phyloP scores from a whole-genome alignment of 73 alveolate species.

The Tetrahymena malaccensis region DNA sequence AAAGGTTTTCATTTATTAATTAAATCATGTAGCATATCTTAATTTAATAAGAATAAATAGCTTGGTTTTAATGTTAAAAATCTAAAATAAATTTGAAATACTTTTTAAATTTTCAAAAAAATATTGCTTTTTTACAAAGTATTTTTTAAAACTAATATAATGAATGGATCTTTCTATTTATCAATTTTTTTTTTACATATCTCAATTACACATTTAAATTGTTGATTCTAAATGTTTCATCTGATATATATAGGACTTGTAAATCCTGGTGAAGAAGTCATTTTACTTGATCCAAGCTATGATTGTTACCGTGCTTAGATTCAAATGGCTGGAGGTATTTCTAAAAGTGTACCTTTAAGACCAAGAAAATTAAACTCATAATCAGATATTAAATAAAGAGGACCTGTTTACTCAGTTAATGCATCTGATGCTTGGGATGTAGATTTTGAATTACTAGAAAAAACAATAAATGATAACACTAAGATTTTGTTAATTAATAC shows the following conservation, averaged over 20 bases:
- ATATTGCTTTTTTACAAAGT: not conserved
- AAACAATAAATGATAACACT: slow-evolving; percentile 55
- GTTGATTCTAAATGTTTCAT: too few relatives aligned
- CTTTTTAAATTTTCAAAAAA: not conserved
- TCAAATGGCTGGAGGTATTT: slow-evolving; percentile 12
- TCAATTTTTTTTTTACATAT: not conserved
- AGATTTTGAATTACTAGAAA: slow-evolving; percentile 54
- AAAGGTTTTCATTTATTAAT: too few relatives aligned
- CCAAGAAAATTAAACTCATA: slow-evolving; percentile 7
- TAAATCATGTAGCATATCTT: too few relatives aligned
- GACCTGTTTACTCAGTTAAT: not conserved
- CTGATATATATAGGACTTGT: not conserved
- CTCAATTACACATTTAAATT: not conserved
- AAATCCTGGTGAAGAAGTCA: slow-evolving; percentile 37
- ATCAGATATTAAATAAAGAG: not conserved
- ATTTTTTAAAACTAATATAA: too few relatives aligned
- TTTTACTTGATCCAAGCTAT: slow-evolving; percentile 27
- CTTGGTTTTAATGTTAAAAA: too few relatives aligned
- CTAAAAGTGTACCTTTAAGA: slow-evolving; percentile 22
- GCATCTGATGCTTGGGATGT: slow-evolving; percentile 48
- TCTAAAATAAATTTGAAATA: too few relatives aligned
- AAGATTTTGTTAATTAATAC: slow-evolving; percentile 60
- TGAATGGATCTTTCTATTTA: too few relatives aligned
- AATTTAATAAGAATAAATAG: too few relatives aligned
- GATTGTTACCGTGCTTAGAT: slow-evolving; percentile 36